A percentile compares a stretch with the other conserved stretches of the same genome.
Conservation (phyloP, 139 green algal species). For the Chlamydomonas asymmetrica region DNA sequence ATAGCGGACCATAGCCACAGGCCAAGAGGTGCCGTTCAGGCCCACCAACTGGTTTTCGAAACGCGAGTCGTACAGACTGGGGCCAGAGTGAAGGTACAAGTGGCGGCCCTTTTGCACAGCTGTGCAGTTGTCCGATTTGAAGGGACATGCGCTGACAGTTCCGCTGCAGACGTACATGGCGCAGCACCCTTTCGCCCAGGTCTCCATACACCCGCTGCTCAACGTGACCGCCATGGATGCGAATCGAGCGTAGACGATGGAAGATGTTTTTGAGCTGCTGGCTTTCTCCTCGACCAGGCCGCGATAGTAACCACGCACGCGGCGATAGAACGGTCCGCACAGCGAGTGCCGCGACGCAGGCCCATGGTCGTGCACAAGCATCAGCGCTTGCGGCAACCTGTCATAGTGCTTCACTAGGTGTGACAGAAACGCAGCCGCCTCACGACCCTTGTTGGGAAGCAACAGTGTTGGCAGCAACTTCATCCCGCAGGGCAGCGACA, state of each 20-base stretch:
- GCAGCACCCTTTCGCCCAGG: conserved; percentile 25
- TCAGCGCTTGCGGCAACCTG: neutral
- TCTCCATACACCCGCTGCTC: conserved; percentile 17
- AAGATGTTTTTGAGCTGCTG: neutral
- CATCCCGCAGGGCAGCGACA: conserved; percentile 28
- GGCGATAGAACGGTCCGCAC: conserved; percentile 33
- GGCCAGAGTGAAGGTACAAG: neutral
- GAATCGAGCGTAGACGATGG: neutral
- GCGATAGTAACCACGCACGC: conserved; percentile 26
- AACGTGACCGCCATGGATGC: conserved; percentile 19
- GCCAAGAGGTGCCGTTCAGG: neutral
- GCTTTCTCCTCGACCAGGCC: neutral
- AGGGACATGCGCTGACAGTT: neutral
- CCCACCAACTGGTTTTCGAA: conserved; percentile 19
- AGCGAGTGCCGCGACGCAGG: conserved; percentile 30
- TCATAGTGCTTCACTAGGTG: conserved; percentile 19
- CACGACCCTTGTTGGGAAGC: conserved; percentile 26
- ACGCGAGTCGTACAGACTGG: conserved; percentile 4
- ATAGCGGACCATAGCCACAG: conserved; percentile 8
- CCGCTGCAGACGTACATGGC: conserved; percentile 9
- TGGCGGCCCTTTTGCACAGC: neutral
- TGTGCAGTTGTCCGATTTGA: conserved; percentile 12
- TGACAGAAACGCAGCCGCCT: conserved; percentile 17
- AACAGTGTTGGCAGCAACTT: neutral
- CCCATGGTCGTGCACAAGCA: conserved; percentile 28